Conservation (phyloP, 306 rosid genomes). For the Pterocarpus macrocarpus region DNA sequence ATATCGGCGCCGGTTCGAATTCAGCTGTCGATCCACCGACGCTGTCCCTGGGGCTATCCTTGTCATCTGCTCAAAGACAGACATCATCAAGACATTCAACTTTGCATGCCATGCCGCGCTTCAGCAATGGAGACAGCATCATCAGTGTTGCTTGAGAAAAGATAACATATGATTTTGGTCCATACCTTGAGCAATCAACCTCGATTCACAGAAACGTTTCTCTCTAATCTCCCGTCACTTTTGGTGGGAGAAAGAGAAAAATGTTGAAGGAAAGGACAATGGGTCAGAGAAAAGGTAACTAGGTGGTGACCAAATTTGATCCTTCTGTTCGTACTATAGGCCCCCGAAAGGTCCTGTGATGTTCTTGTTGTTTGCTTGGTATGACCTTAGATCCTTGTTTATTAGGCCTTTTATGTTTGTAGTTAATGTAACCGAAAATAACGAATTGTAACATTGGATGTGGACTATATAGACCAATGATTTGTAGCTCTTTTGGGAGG, state of each 20-base stretch:
- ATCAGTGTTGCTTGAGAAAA: slow-evolving; percentile 75
- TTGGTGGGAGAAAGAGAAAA: slow-evolving; percentile 43
- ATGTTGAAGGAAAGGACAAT: slow-evolving; percentile 50
- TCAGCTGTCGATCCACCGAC: slow-evolving; percentile 61
- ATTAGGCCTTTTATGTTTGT: slow-evolving; percentile 49
- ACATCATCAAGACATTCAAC: slow-evolving; percentile 67
- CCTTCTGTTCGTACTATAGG: slow-evolving; percentile 75
- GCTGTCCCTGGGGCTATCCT: slow-evolving; percentile 79
- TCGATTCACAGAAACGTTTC: slow-evolving; percentile 45
- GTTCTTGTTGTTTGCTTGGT: slow-evolving; percentile 58
- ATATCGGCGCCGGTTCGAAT: slow-evolving; percentile 54
- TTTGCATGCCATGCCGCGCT: slow-evolving; percentile 67
- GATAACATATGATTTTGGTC: neutral
- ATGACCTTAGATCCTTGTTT: slow-evolving; percentile 59
- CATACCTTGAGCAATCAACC: slow-evolving; percentile 44
- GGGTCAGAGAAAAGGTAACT: slow-evolving; percentile 47
- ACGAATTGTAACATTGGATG: slow-evolving; percentile 53
- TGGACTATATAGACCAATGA: slow-evolving; percentile 44
- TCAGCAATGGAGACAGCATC: slow-evolving; percentile 75
- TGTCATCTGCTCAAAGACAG: slow-evolving; percentile 71
- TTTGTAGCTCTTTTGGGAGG: slow-evolving; percentile 17
- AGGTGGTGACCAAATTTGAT: slow-evolving; percentile 56
- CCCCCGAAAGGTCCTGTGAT: slow-evolving; percentile 42
- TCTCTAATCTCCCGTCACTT: slow-evolving; percentile 44
- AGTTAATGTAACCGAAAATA: slow-evolving; percentile 66